Conservation (phyloP, 306 rosid genomes). For the Quercus berberidifolia region DNA sequence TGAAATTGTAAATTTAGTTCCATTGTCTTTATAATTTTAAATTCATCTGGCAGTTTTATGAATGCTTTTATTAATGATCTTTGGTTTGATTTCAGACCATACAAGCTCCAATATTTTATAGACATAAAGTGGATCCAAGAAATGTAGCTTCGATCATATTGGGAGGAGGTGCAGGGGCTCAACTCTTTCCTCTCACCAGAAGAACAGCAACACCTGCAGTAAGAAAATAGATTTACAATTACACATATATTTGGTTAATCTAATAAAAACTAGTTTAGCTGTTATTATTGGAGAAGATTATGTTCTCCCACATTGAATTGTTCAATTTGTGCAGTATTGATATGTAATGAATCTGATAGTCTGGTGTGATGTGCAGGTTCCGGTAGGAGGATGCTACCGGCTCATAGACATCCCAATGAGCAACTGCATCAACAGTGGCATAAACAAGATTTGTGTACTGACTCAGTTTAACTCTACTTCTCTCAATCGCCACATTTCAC, state of each 20-base stretch:
- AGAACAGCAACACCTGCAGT: constrained; percentile 88
- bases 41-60: constrained; percentile 7
- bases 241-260: neutral
- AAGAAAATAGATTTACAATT: constrained; percentile 16
- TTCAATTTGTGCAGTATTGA: neutral
- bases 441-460: constrained; percentile 72
- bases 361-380: constrained; percentile 55
- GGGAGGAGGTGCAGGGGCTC: constrained; percentile 86
- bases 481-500: constrained; percentile 85
- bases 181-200: constrained; percentile 83
- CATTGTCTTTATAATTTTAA: neutral
- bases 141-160: constrained; percentile 78
- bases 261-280: neutral
- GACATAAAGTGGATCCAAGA: constrained; percentile 63
- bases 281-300: neutral
- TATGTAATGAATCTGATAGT: neutral
- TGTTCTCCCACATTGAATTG: neutral
- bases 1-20: neutral
- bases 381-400: constrained; percentile 88
- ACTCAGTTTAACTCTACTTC: constrained; percentile 85
- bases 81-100: constrained; percentile 46
- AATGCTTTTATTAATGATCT: constrained; percentile 6
- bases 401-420: constrained; percentile 95
- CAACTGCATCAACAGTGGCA: constrained; percentile 88
- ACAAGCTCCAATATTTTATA: constrained; percentile 49